phyloP scores from a whole-genome alignment of 2,329 filamentous ascomycete genomes.

The Pseudopithomyces maydicus region DNA sequence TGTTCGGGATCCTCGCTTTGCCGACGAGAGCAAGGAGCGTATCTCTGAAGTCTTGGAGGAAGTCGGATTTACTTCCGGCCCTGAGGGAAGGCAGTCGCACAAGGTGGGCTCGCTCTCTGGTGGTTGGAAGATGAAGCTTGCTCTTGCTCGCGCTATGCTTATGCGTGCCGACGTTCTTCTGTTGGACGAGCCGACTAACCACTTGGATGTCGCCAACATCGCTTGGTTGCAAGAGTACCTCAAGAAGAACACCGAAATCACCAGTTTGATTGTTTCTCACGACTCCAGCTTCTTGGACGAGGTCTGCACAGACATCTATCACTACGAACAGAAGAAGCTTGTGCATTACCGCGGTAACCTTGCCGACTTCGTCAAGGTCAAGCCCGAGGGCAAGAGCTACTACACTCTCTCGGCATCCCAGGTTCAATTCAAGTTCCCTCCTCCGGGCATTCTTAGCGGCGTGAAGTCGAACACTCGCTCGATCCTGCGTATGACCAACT shows the following conservation, averaged over 20 bases:
- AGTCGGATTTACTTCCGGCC: slow-evolving; percentile 91
- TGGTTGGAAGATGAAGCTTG: slow-evolving; percentile 99
- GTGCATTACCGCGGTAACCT: slow-evolving; percentile 84
- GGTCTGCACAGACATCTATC: slow-evolving; percentile 98
- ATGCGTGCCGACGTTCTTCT: slow-evolving; percentile 95
- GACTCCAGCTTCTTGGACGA: slow-evolving; percentile 97
- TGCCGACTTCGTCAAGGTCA: slow-evolving; percentile 81
- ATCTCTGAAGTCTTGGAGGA: slow-evolving; percentile 85
- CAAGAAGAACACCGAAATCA: slow-evolving; percentile 94
- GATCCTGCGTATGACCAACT: slow-evolving; percentile 93
- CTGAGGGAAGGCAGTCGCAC: slow-evolving; percentile 85
- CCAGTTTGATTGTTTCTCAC: slow-evolving; percentile 96
- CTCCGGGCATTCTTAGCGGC: slow-evolving; percentile 89
- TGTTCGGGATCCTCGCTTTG: slow-evolving; percentile 84
- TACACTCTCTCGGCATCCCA: slow-evolving; percentile 90
- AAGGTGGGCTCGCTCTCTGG: slow-evolving; percentile 94
- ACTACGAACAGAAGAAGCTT: slow-evolving; percentile 98
- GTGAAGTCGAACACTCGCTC: slow-evolving; percentile 94
- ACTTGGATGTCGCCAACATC: slow-evolving; percentile 94
- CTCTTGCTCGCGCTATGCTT: slow-evolving; percentile 93
- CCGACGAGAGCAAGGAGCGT: slow-evolving; percentile 75
- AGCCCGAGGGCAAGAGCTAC: slow-evolving; percentile 96
- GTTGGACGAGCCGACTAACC: slow-evolving; percentile 98
- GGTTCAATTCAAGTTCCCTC: slow-evolving; percentile 97
- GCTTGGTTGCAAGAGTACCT: slow-evolving; percentile 96